Conservation (phyloP, 148 eudicot genomes). For the Rhododendron molle region DNA sequence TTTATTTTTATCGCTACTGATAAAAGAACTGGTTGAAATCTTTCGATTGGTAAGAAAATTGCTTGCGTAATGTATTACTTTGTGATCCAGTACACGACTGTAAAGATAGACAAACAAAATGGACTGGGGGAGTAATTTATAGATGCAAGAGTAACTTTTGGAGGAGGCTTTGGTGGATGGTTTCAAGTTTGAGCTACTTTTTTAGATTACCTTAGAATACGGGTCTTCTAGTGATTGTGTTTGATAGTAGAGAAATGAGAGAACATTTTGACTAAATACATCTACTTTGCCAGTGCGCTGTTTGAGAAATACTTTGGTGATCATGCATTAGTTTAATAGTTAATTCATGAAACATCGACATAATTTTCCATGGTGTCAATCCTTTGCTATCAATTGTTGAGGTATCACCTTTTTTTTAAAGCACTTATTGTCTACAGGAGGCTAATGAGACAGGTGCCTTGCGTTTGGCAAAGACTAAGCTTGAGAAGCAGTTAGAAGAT, state of each 20-base stretch:
- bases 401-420: not conserved
- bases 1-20: not conserved
- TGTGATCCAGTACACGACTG: too few relatives aligned
- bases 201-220: not conserved
- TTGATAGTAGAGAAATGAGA: not conserved
- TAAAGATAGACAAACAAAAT: not conserved
- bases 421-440: slow-evolving; percentile 43
- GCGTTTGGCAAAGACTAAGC: slow-evolving; percentile 86
- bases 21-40: not conserved
- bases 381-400: not conserved
- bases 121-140: not conserved
- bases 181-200: not conserved
- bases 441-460: slow-evolving; percentile 99
- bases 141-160: not conserved
- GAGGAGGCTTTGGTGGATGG: not conserved
- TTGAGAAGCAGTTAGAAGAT: slow-evolving; percentile 95
- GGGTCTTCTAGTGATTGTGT: not conserved
- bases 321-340: not conserved
- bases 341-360: not conserved
- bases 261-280: not conserved
- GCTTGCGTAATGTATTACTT: not conserved
- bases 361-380: not conserved
- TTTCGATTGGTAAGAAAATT: not conserved
- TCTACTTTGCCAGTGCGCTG: not conserved
- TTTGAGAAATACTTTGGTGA: not conserved